Base-by-base conservation (phyloP, 805 yeast species). In the Saccharomycopsis selenospora region DNA sequence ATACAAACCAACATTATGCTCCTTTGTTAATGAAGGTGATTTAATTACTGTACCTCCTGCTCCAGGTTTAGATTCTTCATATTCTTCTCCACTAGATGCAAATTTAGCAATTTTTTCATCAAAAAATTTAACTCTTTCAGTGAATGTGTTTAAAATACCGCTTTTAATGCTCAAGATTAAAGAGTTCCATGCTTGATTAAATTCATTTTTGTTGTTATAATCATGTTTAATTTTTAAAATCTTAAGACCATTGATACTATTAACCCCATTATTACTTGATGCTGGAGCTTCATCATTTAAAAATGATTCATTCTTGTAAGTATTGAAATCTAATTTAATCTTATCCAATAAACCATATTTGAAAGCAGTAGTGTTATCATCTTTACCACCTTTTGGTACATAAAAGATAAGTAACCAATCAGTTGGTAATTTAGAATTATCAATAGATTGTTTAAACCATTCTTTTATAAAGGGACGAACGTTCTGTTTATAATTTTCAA, bases 391-490 rank as follows among this genome's bases (percentile, higher is more conserved):
- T 17, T 60, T 51, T 1, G 77, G 71, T 3, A 73, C 70, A 57
- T 73, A 76, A 43, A 76, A 69, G 0, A 86, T 63, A 3, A 88
- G 71, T 52, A 76, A 67, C 82, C 89, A 79, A 44, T 79, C 81
- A 7, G 82, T 75, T 2, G 76, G 72, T 48, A 75, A 45, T 59
- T 66, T 49, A 50, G 67, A 56, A 54, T 68, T 56, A 40, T 70
- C 56, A 47, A 71, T 58, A 36, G 65, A 55, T 36, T 69, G 58
- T 41, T 73, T 69, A 23, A 85, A 67, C 98, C 99, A 93, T 55
- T 84, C 93, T 43, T 72, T 74, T 20, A 90, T 77, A 55, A 88
- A 67, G 1, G 95, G 95, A 36, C 99, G 74, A 0, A 85, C 88
- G 57, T 82, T 85, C 0, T 83, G 63, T 51, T 95, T 70, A 62